Conservation (phyloP, 2,329 filamentous ascomycete genomes). For the Aspergillus carbonarius region DNA sequence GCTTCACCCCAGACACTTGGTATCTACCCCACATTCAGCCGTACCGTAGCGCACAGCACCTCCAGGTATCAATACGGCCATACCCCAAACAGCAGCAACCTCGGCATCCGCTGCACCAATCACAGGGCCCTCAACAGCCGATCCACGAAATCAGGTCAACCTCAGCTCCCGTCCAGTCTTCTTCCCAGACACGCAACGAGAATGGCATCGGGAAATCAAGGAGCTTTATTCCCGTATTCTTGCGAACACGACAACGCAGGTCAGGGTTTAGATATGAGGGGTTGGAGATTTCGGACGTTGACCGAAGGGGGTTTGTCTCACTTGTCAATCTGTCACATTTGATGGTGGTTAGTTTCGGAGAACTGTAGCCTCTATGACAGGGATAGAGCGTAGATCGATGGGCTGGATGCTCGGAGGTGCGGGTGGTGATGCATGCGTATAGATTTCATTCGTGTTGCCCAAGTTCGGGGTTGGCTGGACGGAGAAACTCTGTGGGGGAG, state of each 20-base stretch:
- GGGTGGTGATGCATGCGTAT: neutral
- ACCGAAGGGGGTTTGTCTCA: neutral
- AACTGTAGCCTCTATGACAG: neutral
- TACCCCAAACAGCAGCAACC: constrained; percentile 7
- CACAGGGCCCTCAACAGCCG: neutral
- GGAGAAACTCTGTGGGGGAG: too few relatives aligned
- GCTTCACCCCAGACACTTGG: neutral
- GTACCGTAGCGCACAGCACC: neutral
- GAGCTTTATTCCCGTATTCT: constrained; percentile 17
- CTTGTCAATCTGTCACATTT: too few relatives aligned
- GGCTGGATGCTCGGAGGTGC: neutral
- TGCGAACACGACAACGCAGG: neutral
- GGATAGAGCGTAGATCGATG: neutral
- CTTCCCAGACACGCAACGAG: constrained; percentile 18
- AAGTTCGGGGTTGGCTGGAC: neutral
- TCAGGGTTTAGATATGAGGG: neutral
- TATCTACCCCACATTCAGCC: neutral
- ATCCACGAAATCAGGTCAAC: neutral
- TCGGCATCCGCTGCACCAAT: constrained; percentile 4
- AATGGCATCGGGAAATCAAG: constrained; percentile 33
- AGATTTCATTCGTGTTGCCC: neutral
- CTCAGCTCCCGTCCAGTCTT: neutral
- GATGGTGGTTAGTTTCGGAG: neutral
- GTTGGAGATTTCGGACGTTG: neutral
- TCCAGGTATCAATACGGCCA: constrained; percentile 3